Conservation (phyloP, 805 yeast species). For the Cyberlindnera americana region DNA sequence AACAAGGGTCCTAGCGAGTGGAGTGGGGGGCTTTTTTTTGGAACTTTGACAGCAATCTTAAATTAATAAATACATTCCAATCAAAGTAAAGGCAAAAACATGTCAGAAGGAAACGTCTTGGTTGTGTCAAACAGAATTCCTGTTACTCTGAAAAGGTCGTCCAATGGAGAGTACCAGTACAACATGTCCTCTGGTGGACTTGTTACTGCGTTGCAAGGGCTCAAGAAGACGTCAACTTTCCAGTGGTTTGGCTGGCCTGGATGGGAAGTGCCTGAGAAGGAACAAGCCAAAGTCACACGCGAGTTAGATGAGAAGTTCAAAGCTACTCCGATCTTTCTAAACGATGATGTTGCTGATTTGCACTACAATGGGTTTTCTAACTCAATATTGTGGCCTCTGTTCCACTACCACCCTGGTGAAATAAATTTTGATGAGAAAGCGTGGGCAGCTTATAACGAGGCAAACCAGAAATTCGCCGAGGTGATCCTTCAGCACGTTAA, state of each 20-base stretch:
- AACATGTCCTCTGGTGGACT: constrained; percentile 96
- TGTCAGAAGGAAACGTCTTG: constrained; percentile 52
- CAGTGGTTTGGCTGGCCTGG: constrained; percentile 99
- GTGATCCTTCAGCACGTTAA: constrained; percentile 64
- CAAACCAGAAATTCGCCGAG: constrained; percentile 77
- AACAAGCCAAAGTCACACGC: constrained; percentile 60
- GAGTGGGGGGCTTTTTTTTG: too few species aligned
- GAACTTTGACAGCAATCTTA: too few species aligned
- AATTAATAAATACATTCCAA: too few species aligned
- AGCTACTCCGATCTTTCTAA: constrained; percentile 84
- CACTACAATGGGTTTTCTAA: constrained; percentile 96
- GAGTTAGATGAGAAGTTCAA: constrained; percentile 77
- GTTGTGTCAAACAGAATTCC: constrained; percentile 96
- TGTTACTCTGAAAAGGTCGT: constrained; percentile 73
- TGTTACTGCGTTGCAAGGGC: constrained; percentile 92
- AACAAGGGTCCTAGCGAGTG: too few species aligned
- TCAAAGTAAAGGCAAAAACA: neutral
- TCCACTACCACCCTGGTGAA: constrained; percentile 99
- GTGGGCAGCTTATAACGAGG: constrained; percentile 97
- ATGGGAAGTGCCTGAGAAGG: constrained; percentile 75
- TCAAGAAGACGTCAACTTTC: constrained; percentile 76
- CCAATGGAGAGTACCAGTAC: constrained; percentile 68
- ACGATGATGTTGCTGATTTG: constrained; percentile 88
- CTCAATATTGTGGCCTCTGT: constrained; percentile 94
- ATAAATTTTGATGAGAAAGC: constrained; percentile 97